Evolutionary conservation across 208 protist species (phyloP).

Genomic region (Acanthamoeba triangularis): DNA sequence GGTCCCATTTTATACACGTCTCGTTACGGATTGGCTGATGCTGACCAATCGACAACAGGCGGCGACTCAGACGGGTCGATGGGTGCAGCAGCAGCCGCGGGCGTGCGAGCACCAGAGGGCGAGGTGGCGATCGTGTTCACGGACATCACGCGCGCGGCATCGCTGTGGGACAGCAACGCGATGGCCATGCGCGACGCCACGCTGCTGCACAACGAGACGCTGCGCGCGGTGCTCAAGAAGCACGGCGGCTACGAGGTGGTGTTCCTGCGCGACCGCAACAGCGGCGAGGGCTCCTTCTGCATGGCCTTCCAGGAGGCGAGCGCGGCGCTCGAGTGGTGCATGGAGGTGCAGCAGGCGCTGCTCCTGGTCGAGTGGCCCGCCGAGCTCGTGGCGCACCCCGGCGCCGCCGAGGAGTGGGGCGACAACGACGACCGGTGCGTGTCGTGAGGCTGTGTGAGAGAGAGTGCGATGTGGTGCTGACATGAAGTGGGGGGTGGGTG

Average conservation of each 20-base stretch:
- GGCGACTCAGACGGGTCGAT: background rate
- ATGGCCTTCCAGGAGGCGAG: conserved; percentile 68
- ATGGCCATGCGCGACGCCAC: conserved; percentile 17
- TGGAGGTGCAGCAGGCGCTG: conserved; percentile 53
- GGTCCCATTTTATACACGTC: background rate
- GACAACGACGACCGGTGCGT: conserved; percentile 17
- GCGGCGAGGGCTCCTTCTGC: conserved; percentile 73
- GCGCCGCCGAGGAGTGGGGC: conserved; percentile 67
- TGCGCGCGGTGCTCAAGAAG: background rate
- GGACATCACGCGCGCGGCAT: conserved; percentile 45
- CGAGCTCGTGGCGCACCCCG: background rate
- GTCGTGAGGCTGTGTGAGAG: too few relatives aligned
- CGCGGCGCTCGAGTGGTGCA: conserved; percentile 19
- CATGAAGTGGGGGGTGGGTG: too few relatives aligned
- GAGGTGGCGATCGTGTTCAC: conserved; percentile 66
- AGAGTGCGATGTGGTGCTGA: too few relatives aligned
- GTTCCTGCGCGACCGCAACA: background rate
- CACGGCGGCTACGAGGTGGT: conserved; percentile 38
- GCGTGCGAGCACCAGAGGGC: background rate
- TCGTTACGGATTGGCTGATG: background rate
- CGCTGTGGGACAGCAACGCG: conserved; percentile 27
- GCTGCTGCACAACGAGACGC: conserved; percentile 12
- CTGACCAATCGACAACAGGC: background rate
- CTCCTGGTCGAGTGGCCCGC: conserved; percentile 5
- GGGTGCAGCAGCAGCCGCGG: background rate